Evolutionary conservation across 2,329 filamentous ascomycete species (phyloP).

Genomic region (Grosmannia penicillata): DNA sequence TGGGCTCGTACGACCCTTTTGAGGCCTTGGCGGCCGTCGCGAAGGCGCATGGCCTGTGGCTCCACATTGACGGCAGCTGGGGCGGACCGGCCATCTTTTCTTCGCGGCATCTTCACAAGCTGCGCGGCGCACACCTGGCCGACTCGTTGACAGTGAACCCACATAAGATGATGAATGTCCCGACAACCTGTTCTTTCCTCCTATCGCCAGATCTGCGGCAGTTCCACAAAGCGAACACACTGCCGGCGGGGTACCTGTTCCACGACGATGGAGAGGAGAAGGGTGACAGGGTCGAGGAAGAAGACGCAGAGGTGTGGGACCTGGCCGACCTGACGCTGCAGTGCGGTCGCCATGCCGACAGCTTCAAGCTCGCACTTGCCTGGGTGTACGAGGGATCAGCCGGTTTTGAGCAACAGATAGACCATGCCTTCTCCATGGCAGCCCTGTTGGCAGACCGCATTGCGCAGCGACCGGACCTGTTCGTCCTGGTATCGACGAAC

Average conservation of each 20-base stretch:
- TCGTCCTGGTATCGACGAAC: constrained; percentile 58
- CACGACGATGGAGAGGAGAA: constrained; percentile 29
- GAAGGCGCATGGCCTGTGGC: constrained; percentile 60
- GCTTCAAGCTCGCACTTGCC: constrained; percentile 70
- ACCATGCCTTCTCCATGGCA: constrained; percentile 59
- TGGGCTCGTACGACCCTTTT: constrained; percentile 80
- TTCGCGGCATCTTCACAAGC: constrained; percentile 42
- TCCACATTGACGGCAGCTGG: constrained; percentile 90
- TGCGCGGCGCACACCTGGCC: constrained; percentile 58
- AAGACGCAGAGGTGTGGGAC: constrained; percentile 55
- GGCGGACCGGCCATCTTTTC: constrained; percentile 75
- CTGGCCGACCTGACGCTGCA: constrained; percentile 86
- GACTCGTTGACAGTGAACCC: constrained; percentile 81
- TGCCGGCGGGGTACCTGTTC: constrained; percentile 77
- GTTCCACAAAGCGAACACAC: constrained; percentile 73
- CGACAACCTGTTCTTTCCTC: constrained; percentile 81
- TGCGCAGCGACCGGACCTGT: constrained; percentile 32
- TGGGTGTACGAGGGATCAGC: constrained; percentile 79
- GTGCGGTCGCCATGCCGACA: constrained; percentile 76
- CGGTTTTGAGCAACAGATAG: constrained; percentile 57
- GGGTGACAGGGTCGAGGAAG: constrained; percentile 46
- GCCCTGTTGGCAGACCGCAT: constrained; percentile 51
- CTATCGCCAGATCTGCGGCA: constrained; percentile 59
- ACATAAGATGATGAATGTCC: constrained; percentile 93
- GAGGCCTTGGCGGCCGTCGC: constrained; percentile 55